phyloP scores from a whole-genome alignment of 805 yeast species.

The Alloascoidea africana region DNA sequence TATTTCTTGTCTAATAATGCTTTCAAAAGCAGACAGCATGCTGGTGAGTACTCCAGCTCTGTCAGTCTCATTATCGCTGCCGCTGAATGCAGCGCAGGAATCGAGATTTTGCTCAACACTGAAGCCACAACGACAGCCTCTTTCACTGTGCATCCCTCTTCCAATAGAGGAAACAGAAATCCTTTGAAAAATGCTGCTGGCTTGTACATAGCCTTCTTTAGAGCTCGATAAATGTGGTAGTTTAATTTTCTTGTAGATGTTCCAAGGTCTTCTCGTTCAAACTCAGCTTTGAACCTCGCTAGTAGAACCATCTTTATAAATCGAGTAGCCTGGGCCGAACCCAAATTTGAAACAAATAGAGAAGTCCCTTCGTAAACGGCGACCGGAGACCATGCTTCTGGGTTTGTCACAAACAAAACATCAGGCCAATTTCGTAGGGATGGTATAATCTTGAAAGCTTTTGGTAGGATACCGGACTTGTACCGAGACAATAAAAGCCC shows the following conservation, averaged over 20 bases:
- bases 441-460: constrained; percentile 89
- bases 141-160: constrained; percentile 75
- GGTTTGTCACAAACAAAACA: constrained; percentile 81
- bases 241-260: constrained; percentile 40
- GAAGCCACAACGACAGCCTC: constrained; percentile 96
- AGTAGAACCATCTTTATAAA: constrained; percentile 39
- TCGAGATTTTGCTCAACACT: constrained; percentile 73
- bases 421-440: constrained; percentile 92
- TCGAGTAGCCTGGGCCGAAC: constrained; percentile 77
- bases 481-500: constrained; percentile 79
- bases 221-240: constrained; percentile 83
- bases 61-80: constrained; percentile 83
- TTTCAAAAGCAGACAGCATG: constrained; percentile 81
- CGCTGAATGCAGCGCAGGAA: constrained; percentile 91
- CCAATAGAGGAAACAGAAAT: constrained; percentile 80
- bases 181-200: constrained; percentile 98
- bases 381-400: constrained; percentile 89
- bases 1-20: constrained; percentile 86
- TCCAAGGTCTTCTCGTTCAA: constrained; percentile 18
- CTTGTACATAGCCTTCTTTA: constrained; percentile 86
- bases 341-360: constrained; percentile 79
- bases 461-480: constrained; percentile 95
- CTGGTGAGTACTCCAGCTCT: constrained; percentile 73
- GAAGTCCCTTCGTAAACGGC: constrained; percentile 92
- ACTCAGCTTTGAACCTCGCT: constrained; percentile 16